Evolutionary conservation across 257 asterid species (phyloP).

Genomic region (Lantana camara): DNA sequence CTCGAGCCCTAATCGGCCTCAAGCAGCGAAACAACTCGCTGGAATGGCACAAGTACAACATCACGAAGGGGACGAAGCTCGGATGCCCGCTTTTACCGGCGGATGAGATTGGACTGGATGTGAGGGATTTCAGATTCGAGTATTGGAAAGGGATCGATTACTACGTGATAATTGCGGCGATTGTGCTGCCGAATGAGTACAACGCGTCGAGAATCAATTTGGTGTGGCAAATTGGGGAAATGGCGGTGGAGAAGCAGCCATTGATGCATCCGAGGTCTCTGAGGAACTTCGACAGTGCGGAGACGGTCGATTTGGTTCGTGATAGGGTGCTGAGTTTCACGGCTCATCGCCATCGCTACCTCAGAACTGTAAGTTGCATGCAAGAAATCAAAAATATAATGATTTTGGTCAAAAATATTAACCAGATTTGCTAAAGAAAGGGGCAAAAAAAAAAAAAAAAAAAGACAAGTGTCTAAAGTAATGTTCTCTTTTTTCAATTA

Average conservation of each 20-base stretch:
- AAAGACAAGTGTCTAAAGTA: too few relatives aligned
- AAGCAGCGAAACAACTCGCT: constrained; percentile 18
- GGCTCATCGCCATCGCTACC: constrained; percentile 9
- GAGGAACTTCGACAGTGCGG: constrained; percentile 37
- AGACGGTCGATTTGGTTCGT: constrained; percentile 40
- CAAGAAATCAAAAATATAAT: too few relatives aligned
- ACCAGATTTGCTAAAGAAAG: too few relatives aligned
- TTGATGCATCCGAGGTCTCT: constrained; percentile 43
- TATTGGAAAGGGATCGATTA: neutral
- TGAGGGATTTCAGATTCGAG: constrained; percentile 21
- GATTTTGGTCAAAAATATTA: too few relatives aligned
- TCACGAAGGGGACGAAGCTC: constrained; percentile 36
- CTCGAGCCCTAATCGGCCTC: constrained; percentile 63
- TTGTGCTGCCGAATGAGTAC: constrained; percentile 40
- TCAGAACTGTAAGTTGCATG: constrained; percentile 43
- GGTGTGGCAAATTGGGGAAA: constrained; percentile 62
- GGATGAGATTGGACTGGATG: constrained; percentile 28
- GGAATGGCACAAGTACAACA: constrained; percentile 24
- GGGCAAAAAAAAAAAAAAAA: too few relatives aligned
- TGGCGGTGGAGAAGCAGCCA: constrained; percentile 26
- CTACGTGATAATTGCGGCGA: constrained; percentile 38
- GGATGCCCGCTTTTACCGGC: constrained; percentile 50
- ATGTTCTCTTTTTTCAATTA: too few relatives aligned
- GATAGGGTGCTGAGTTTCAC: neutral
- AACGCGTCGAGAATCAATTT: constrained; percentile 27